phyloP scores from a whole-genome alignment of 805 yeast genomes.

The Schwanniomyces occidentalis region DNA sequence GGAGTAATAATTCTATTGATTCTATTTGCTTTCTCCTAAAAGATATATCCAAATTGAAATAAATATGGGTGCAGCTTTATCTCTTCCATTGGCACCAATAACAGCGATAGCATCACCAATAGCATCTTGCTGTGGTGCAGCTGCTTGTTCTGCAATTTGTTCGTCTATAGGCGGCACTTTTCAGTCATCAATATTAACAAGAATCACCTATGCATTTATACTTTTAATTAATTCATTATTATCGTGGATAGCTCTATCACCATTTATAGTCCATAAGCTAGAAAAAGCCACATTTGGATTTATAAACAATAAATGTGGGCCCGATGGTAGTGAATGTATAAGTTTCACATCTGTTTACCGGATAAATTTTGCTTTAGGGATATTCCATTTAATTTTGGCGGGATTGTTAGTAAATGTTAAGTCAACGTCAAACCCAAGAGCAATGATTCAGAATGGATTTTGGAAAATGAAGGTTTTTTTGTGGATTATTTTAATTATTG shows the following conservation, averaged over 20 bases:
- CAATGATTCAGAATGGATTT: constrained; percentile 85
- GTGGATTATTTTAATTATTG: constrained; percentile 56
- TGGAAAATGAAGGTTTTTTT: constrained; percentile 77
- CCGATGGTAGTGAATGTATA: constrained; percentile 70
- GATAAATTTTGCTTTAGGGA: constrained; percentile 82
- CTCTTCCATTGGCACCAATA: constrained; percentile 67
- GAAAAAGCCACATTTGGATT: constrained; percentile 69
- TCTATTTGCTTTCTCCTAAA: too few species aligned
- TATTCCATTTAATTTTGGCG: constrained; percentile 74
- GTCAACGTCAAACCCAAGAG: constrained; percentile 74
- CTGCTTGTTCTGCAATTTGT: constrained; percentile 66
- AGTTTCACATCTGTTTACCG: constrained; percentile 96
- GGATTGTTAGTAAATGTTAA: constrained; percentile 67
- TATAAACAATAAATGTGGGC: constrained; percentile 68
- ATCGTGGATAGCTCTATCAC: constrained; percentile 91
- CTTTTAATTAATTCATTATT: constrained; percentile 75
- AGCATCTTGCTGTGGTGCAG: constrained; percentile 81
- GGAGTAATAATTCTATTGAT: too few species aligned
- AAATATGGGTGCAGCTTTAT: constrained; percentile 65
- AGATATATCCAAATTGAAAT: too few species aligned
- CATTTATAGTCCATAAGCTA: constrained; percentile 71
- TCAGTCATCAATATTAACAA: constrained; percentile 76
- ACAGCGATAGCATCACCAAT: constrained; percentile 33
- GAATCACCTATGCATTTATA: constrained; percentile 81
- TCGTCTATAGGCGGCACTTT: constrained; percentile 56